Evolutionary conservation across 1,284 basidiomycete genomes (phyloP), one percentile per base, ranked within the genome.

Genomic region (Ceratobasidium sp.): DNA sequence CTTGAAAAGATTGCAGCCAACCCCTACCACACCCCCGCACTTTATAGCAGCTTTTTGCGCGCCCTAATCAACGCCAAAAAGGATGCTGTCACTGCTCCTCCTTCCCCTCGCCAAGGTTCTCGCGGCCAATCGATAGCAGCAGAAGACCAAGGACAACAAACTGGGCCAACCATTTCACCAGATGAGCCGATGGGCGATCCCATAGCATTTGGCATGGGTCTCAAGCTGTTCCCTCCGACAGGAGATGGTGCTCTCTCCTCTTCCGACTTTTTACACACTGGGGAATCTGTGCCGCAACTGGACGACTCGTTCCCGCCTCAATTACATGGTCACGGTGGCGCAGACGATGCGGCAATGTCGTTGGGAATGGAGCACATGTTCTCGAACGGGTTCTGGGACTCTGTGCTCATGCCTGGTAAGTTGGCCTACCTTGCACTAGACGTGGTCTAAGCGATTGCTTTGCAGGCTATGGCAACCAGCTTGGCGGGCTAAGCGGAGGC

Each of bases 31-130:
- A 94, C 94, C 0, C 93, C 93, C 0, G 88, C 91, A 5, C 84
- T 96, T 69, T 96, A 97, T 82, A 89, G 90, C 77, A 85, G 87
- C 16, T 95, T 96, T 83, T 84, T 96, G 28, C 88, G 91, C 6
- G 92, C 92, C 12, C 86, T 94, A 28, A 85, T 91, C 73, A 85
- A 86, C 6, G 87, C 86, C 23, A 87, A 87, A 75, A 82, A 84
- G 28, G 86, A 88, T 69, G 56, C 64, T 38, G 67, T 48, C 38
- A 73, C 46, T 16, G 66, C 49, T 63, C 75, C 58, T 60, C 70
- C 70, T 56, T 53, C 66, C 46, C 67, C 60, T 36, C 3, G 51
- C 28, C 51, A 59, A 61, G 33, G 36, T 21, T 53, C 70, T 33
- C 28, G 54, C 25, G 54, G 38, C 49, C 46, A 69, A 72, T 60